Percentiles rank a stretch among this genome's conserved stretches.
Evolutionary conservation across 495 filamentous ascomycete species (phyloP).

Genomic region (Penicillium bialowiezense): DNA sequence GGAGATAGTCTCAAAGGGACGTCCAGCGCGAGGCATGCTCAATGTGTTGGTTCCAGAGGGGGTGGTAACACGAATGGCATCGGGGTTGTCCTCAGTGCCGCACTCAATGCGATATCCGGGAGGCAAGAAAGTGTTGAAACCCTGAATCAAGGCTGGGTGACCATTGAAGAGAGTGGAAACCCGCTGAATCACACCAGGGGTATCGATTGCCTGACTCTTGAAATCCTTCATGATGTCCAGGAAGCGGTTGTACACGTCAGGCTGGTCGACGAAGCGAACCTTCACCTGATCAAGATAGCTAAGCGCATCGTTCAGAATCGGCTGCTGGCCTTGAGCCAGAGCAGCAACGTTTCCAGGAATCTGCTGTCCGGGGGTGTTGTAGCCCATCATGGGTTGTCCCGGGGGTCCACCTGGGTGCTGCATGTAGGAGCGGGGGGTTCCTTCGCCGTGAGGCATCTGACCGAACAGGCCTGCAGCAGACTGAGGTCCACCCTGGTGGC

Average conservation of each 20-base stretch:
- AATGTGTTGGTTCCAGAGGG: constrained; percentile 77
- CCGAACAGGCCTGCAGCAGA: constrained; percentile 69
- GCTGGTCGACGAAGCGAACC: constrained; percentile 93
- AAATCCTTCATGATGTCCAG: constrained; percentile 99
- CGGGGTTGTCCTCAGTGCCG: constrained; percentile 84
- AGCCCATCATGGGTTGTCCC: constrained; percentile 60
- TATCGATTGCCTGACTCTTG: constrained; percentile 98
- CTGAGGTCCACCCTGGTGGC: constrained; percentile 56
- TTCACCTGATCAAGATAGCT: constrained; percentile 99
- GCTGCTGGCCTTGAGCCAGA: constrained; percentile 81
- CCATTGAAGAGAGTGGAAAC: constrained; percentile 97
- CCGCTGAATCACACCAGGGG: constrained; percentile 94
- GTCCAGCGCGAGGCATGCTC: constrained; percentile 53
- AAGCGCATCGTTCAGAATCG: constrained; percentile 93
- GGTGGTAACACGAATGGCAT: constrained; percentile 94
- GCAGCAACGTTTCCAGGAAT: constrained; percentile 58
- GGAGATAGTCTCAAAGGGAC: constrained; percentile 43
- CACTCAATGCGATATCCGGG: constrained; percentile 98
- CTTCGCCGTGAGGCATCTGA: constrained; percentile 59
- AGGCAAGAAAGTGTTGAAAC: constrained; percentile 97
- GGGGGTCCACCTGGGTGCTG: constrained; percentile 58
- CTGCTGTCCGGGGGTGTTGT: constrained; percentile 43
- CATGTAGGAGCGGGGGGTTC: constrained; percentile 58
- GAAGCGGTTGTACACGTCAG: constrained; percentile 97
- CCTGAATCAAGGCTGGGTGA: constrained; percentile 94